A percentile compares a stretch with the other conserved stretches of the same genome.
Evolutionary conservation across 2,329 filamentous ascomycete genomes (phyloP).

Genomic region (Claviceps sp.): DNA sequence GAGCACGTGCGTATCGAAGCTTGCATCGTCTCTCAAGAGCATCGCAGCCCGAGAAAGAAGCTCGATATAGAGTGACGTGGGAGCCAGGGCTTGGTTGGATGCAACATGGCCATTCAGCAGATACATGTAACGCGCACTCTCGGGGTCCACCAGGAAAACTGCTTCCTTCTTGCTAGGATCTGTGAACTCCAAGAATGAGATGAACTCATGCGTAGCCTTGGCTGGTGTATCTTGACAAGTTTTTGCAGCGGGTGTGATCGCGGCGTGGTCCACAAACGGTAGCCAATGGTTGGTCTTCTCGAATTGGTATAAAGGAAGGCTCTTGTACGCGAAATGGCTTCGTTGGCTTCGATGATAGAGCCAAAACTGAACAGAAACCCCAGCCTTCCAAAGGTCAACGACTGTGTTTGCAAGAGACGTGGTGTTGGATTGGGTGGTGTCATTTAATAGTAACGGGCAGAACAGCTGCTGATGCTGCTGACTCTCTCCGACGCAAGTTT

Average conservation of each 20-base stretch:
- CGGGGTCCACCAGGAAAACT: neutral
- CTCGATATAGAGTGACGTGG: neutral
- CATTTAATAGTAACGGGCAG: neutral
- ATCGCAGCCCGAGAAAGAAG: neutral
- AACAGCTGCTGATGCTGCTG: slow-evolving; percentile 1
- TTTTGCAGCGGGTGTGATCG: neutral
- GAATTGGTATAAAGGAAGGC: slow-evolving; percentile 30
- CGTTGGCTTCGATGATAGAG: slow-evolving; percentile 17
- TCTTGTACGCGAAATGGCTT: slow-evolving; percentile 8
- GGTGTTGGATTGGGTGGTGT: slow-evolving; percentile 1
- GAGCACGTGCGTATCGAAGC: neutral
- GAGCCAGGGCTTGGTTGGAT: neutral
- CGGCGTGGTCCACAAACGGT: slow-evolving; percentile 12
- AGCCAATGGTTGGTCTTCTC: slow-evolving; percentile 26
- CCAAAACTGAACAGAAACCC: slow-evolving; percentile 25
- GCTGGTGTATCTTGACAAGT: neutral
- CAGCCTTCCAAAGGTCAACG: slow-evolving; percentile 26
- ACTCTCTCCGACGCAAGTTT: slow-evolving; percentile 7
- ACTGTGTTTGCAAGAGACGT: slow-evolving; percentile 7
- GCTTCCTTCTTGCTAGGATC: neutral
- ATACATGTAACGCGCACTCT: neutral
- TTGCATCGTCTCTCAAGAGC: neutral
- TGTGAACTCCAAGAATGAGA: neutral
- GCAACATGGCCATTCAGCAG: neutral
- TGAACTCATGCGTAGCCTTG: neutral